A percentile compares a stretch with the other conserved stretches of the same genome.
Evolutionary conservation across 306 rosid genomes (phyloP).

Genomic region (Clitoria ternatea): DNA sequence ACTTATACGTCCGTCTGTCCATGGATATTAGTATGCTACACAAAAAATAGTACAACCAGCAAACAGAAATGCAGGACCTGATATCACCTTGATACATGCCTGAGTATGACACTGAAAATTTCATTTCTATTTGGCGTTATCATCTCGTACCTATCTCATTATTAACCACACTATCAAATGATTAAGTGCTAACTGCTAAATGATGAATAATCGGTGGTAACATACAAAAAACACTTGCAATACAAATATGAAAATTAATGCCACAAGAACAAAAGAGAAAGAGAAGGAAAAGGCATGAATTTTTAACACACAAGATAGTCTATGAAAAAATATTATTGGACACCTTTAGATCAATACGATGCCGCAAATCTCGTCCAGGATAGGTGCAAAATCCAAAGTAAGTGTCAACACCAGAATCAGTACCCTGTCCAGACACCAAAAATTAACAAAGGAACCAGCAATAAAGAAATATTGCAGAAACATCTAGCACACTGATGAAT

Average conservation of each 20-base stretch:
- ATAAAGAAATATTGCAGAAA: neutral
- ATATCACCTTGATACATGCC: too few species aligned
- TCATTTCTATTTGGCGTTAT: too few species aligned
- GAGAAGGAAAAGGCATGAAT: neutral
- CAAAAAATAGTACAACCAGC: conserved; percentile 14
- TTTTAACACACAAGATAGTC: conserved; percentile 5
- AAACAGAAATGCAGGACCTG: too few species aligned
- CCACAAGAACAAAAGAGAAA: neutral
- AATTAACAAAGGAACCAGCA: conserved; percentile 9
- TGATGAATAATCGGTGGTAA: neutral
- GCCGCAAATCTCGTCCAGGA: conserved; percentile 83
- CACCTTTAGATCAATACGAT: conserved; percentile 91
- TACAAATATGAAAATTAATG: neutral
- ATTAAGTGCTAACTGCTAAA: neutral
- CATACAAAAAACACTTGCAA: neutral
- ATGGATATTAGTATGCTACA: too few species aligned
- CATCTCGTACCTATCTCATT: too few species aligned
- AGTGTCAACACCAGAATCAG: conserved; percentile 87
- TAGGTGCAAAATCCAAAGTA: conserved; percentile 89
- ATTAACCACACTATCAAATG: neutral
- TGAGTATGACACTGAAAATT: too few species aligned
- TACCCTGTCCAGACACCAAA: conserved; percentile 47
- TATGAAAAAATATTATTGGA: neutral
- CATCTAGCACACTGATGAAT: neutral
- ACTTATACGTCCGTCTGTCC: too few species aligned